Percentiles rank a stretch among this genome's conserved stretches.
phyloP scores from a whole-genome alignment of 108 stramenopile genomes.

The Conticribra guillardii region DNA sequence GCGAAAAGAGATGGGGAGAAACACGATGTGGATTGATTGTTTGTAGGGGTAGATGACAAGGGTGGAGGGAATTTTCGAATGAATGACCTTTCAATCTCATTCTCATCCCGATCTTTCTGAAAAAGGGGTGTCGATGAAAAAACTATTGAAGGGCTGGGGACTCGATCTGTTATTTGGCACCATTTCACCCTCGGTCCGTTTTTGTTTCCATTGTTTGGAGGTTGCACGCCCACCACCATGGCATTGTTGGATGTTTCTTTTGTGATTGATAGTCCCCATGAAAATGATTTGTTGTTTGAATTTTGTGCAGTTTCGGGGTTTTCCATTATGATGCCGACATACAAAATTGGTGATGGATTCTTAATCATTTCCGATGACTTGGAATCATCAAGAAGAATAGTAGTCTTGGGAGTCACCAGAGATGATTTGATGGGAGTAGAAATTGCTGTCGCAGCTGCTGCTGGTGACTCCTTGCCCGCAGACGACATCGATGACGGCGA shows the following conservation, averaged over 20 bases:
- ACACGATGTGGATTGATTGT: neutral
- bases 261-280: slow-evolving; percentile 37
- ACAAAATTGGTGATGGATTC: slow-evolving; percentile 7
- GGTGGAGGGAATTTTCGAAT: slow-evolving; percentile 17
- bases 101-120: no score
- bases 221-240: slow-evolving; percentile 23
- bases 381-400: neutral
- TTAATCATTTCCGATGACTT: neutral
- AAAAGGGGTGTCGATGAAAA: slow-evolving; percentile 6
- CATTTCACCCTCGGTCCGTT: slow-evolving; percentile 18
- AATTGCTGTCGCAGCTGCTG: no score
- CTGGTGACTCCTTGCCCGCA: no score
- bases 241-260: slow-evolving; percentile 29
- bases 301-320: neutral
- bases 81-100: slow-evolving; percentile 18
- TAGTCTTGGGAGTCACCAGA: neutral
- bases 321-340: slow-evolving; percentile 32
- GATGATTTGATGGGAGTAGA: neutral
- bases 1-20: slow-evolving; percentile 2
- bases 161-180: slow-evolving; percentile 17
- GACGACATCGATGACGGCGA: no score
- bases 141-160: slow-evolving; percentile 25
- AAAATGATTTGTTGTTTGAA: slow-evolving; percentile 4
- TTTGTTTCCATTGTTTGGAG: neutral
- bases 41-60: neutral